These are phyloP conservation scores for Thelephora ganbajun DNA, from an alignment of 768 basidiomycete species.

Conservation along the genomic window DNA sequence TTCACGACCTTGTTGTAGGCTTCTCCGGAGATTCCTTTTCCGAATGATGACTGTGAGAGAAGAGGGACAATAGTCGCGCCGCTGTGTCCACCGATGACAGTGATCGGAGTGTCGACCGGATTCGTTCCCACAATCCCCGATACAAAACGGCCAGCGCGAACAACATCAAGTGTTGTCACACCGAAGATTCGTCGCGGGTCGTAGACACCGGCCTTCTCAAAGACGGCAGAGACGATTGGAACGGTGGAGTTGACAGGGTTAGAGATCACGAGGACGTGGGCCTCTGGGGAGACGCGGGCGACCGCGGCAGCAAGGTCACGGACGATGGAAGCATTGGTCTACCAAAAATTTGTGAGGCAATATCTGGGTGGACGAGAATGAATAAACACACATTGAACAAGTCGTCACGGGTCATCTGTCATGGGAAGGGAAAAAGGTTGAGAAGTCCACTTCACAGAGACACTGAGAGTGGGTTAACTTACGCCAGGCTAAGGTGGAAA, in stretches of 20 bases:
- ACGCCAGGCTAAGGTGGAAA: conserved; percentile 55
- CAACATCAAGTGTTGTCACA: conserved; percentile 96
- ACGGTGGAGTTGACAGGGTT: conserved; percentile 99
- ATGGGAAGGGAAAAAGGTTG: conserved; percentile 9
- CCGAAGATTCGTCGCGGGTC: conserved; percentile 85
- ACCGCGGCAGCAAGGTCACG: conserved; percentile 87
- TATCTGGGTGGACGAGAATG: background rate
- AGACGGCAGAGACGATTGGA: conserved; percentile 86
- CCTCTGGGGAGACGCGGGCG: conserved; percentile 75
- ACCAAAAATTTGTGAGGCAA: conserved; percentile 3
- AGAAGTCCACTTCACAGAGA: conserved; percentile 10
- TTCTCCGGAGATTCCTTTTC: conserved; percentile 64
- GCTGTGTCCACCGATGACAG: conserved; percentile 92
- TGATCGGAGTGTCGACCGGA: conserved; percentile 56
- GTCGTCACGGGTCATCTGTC: conserved; percentile 90
- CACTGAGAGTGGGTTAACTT: conserved; percentile 25
- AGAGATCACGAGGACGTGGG: conserved; percentile 93
- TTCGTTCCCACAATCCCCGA: conserved; percentile 49
- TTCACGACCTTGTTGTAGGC: conserved; percentile 67
- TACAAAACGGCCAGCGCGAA: conserved; percentile 89
- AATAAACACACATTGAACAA: conserved; percentile 71
- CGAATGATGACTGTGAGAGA: conserved; percentile 66
- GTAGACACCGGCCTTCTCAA: conserved; percentile 86
- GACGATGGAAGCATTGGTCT: conserved; percentile 97
- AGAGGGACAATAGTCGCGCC: conserved; percentile 97